Evolutionary conservation across 73 alveolate genomes (phyloP).

Genomic region (Tetrahymena elliotti): DNA sequence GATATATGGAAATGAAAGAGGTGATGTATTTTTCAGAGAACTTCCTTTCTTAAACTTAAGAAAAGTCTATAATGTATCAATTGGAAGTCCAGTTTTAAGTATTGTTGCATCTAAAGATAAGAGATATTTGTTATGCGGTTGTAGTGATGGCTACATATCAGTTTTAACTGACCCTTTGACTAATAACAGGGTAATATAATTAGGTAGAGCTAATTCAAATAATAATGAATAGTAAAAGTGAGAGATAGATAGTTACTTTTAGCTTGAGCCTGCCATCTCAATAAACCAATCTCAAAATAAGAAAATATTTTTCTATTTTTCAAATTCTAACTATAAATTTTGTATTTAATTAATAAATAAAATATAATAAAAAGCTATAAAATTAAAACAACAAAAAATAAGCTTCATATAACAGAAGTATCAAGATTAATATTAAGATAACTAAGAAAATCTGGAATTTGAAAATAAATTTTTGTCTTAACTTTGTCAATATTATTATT

Average conservation of each 20-base stretch:
- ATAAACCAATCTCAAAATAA: no score
- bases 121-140: conserved; percentile 66
- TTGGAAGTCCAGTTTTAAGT: conserved; percentile 54
- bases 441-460: neutral
- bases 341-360: neutral
- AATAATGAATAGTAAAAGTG: neutral
- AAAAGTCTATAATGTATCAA: conserved; percentile 47
- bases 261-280: neutral
- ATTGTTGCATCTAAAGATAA: conserved; percentile 49
- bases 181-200: neutral
- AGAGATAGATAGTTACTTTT: neutral
- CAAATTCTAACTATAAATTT: neutral
- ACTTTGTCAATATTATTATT: no score
- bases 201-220: neutral
- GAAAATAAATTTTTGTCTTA: neutral
- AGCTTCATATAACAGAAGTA: neutral
- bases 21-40: conserved; percentile 63
- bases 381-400: neutral
- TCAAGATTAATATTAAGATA: no score
- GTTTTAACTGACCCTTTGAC: conserved; percentile 69
- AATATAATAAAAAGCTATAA: no score
- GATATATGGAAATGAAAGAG: conserved; percentile 80
- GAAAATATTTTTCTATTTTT: neutral
- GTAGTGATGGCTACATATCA: conserved; percentile 73
- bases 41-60: conserved; percentile 48